Base-by-base conservation (phyloP, 1,284 basidiomycete genomes). In the Tausonia pullulans region DNA sequence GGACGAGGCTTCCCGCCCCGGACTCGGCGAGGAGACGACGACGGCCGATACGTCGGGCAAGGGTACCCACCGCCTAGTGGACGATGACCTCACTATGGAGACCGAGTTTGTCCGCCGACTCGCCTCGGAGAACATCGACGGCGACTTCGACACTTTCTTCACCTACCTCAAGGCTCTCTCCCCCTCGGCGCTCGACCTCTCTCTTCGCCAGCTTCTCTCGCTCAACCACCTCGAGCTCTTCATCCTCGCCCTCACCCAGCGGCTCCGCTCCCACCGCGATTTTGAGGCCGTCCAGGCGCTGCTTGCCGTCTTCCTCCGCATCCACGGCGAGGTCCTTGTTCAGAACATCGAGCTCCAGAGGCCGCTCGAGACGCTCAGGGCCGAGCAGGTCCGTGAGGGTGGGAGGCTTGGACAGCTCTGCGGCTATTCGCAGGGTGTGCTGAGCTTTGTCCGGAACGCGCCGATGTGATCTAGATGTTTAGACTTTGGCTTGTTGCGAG, bases 231-330 rank as follows among this genome's bases (percentile, higher is more conserved):
- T 94, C 27, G 78, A 77, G 0, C 76, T 81, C 5, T 96, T 98
- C 78, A 76, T 96, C 50, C 78, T 80, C 63, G 88, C 90, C 0
- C 80, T 98, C 16, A 82, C 81, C 3, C 81, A 79, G 62, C 84
- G 95, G 3, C 79, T 98, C 40, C 75, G 76, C 53, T 87, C 87
- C 14, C 88, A 87, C 70, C 83, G 84, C 60, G 95, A 99, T 76
- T 98, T 95, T 72, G 95, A 99, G 76, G 93, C 91, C 8, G 88
- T 97, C 2, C 93, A 98, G 76, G 85, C 93, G 0, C 81, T 95
- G 73, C 81, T 94, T 69, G 84, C 82, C 67, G 87, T 95, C 1
- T 90, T 96, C 74, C 77, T 98, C 40, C 82, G 83, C 16, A 81
- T 91, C 63, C 94, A 98, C 72, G 86, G 86, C 0, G 93, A 98